These are phyloP conservation scores for Aspergillus pseudonomiae DNA, from an alignment of 2,329 filamentous ascomycete genomes.

Conservation along the genomic window DNA sequence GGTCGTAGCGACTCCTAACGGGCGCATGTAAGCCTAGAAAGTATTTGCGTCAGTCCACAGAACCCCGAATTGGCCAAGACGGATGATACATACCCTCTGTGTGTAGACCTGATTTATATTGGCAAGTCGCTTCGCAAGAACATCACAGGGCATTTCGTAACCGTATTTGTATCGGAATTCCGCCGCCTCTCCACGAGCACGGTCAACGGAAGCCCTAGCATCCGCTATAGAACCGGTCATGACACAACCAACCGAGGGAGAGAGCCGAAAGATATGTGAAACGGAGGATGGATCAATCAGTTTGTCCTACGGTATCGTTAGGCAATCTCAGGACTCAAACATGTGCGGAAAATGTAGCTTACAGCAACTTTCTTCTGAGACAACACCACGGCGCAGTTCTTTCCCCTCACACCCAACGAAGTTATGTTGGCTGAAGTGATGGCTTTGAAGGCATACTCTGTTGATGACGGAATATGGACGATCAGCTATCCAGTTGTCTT, in stretches of 20 bases:
- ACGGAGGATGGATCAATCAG: slow-evolving; percentile 97
- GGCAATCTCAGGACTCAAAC: slow-evolving; percentile 9
- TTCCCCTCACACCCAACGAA: slow-evolving; percentile 91
- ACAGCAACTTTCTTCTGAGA: slow-evolving; percentile 99
- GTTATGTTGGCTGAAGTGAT: slow-evolving; percentile 99
- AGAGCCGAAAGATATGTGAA: slow-evolving; percentile 96
- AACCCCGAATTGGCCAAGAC: slow-evolving; percentile 1
- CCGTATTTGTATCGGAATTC: slow-evolving; percentile 99
- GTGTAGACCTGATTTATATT: slow-evolving; percentile 99
- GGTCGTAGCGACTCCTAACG: slow-evolving; percentile 92
- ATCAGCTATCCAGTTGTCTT: slow-evolving; percentile 32
- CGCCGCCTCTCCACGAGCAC: slow-evolving; percentile 91
- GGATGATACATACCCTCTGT: slow-evolving; percentile 70
- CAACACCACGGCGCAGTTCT: slow-evolving; percentile 94
- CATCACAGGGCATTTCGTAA: slow-evolving; percentile 99
- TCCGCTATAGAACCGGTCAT: slow-evolving; percentile 99
- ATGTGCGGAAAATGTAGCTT: slow-evolving; percentile 48
- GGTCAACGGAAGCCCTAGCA: slow-evolving; percentile 87
- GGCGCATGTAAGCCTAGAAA: slow-evolving; percentile 91
- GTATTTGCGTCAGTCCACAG: slow-evolving; percentile 4
- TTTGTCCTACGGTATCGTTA: slow-evolving; percentile 72
- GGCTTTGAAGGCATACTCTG: slow-evolving; percentile 99
- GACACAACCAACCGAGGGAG: slow-evolving; percentile 92
- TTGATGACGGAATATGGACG: slow-evolving; percentile 25
- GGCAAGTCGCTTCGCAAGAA: slow-evolving; percentile 90